These are phyloP conservation scores for Musa beccarii DNA, from an alignment of 176 grass and related monocot species.

Conservation along the genomic window DNA sequence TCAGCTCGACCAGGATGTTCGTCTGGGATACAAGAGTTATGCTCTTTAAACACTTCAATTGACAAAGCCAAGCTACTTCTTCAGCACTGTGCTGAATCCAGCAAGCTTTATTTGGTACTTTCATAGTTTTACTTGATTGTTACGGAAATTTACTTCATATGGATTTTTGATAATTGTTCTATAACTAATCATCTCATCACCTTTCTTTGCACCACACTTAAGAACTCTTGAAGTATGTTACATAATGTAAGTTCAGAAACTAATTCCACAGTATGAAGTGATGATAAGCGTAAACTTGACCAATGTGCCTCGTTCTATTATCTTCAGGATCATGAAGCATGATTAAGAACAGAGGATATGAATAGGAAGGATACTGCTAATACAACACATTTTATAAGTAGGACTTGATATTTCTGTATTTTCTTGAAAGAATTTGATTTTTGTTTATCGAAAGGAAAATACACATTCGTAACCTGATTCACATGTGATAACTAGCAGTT, in stretches of 20 bases:
- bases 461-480: too few species aligned
- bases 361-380: constrained; percentile 52
- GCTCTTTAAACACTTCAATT: constrained; percentile 61
- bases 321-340: too few species aligned
- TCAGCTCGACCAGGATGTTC: constrained; percentile 65
- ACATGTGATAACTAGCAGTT: too few species aligned
- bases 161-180: not conserved
- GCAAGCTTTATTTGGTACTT: constrained; percentile 90
- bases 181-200: not conserved
- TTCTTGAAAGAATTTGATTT: too few species aligned
- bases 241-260: too few species aligned
- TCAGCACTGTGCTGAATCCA: constrained; percentile 63
- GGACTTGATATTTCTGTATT: too few species aligned
- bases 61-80: constrained; percentile 74
- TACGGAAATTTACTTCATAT: not conserved
- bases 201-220: not conserved
- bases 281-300: not conserved
- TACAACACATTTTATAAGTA: constrained; percentile 32
- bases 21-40: constrained; percentile 80
- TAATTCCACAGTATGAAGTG: too few species aligned
- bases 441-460: too few species aligned
- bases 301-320: not conserved
- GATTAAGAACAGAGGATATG: too few species aligned
- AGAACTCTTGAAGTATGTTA: not conserved
- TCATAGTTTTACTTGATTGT: not conserved